Evolutionary conservation across 2,329 filamentous ascomycete genomes (phyloP).

Genomic region (Colletotrichum graminicola): DNA sequence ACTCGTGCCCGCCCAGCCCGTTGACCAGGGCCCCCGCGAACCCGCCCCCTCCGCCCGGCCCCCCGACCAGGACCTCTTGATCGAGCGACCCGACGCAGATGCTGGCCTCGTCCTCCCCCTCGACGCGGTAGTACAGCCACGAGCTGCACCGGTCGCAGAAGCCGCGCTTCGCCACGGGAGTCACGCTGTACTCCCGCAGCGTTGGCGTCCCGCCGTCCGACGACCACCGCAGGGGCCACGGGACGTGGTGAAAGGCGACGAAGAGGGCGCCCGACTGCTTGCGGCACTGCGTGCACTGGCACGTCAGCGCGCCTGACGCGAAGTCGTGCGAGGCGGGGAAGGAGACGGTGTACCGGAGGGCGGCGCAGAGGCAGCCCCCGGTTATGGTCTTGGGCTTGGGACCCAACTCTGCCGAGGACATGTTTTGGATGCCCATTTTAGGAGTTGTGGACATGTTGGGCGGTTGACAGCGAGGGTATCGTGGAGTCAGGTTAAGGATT

Average conservation of each 20-base stretch:
- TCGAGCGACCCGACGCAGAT: slow-evolving; percentile 61
- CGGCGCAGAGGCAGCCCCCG: slow-evolving; percentile 65
- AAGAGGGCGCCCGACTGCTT: slow-evolving; percentile 63
- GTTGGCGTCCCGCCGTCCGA: slow-evolving; percentile 45
- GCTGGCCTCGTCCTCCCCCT: slow-evolving; percentile 47
- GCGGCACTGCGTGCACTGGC: slow-evolving; percentile 69
- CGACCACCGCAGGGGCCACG: slow-evolving; percentile 53
- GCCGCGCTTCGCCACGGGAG: slow-evolving; percentile 55
- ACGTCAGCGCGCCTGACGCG: slow-evolving; percentile 57
- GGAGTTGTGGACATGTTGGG: no score
- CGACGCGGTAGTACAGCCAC: slow-evolving; percentile 60
- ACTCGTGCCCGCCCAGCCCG: slow-evolving; percentile 53
- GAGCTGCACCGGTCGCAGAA: slow-evolving; percentile 65
- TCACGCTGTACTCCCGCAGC: slow-evolving; percentile 57
- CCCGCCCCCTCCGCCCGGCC: slow-evolving; percentile 21
- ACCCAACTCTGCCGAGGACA: slow-evolving; percentile 9
- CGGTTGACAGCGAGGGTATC: not conserved
- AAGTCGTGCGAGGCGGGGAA: slow-evolving; percentile 62
- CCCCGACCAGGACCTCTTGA: slow-evolving; percentile 53
- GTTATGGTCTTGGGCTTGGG: slow-evolving; percentile 54
- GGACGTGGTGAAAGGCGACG: slow-evolving; percentile 56
- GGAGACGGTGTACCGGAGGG: slow-evolving; percentile 61
- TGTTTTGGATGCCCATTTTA: not conserved
- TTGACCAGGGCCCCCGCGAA: slow-evolving; percentile 57
- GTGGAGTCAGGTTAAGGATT: not conserved